Conservation (phyloP, 352 stramenopile species). For the Phytophthora melonis region DNA sequence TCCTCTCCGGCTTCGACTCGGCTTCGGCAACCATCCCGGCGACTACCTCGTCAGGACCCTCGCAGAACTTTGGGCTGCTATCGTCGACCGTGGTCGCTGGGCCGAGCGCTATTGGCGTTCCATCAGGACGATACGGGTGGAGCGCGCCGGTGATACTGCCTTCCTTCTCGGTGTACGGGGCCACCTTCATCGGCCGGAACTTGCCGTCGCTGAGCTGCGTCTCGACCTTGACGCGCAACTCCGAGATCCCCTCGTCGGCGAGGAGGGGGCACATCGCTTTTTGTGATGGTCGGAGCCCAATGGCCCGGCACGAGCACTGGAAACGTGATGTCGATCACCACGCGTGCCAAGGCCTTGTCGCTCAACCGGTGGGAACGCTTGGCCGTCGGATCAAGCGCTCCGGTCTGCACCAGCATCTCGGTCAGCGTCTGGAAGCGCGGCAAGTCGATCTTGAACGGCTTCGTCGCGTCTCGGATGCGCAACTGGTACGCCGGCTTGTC, state of each 20-base stretch:
- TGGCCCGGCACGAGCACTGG: background rate
- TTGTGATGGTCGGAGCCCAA: background rate
- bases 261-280: background rate
- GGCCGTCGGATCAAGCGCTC: background rate
- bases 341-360: background rate
- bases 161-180: too few species aligned
- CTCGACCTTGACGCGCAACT: background rate
- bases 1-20: background rate
- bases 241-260: background rate
- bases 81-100: too few species aligned
- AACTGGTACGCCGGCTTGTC: background rate
- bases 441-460: background rate
- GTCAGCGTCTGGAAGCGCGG: background rate
- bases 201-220: background rate
- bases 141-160: background rate
- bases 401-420: background rate
- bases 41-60: too few species aligned
- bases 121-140: background rate
- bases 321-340: background rate
- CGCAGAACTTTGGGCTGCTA: too few species aligned
- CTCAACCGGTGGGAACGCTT: background rate
- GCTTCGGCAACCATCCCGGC: too few species aligned
- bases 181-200: too few species aligned
- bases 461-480: background rate
- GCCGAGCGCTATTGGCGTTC: background rate